Base-by-base conservation (phyloP, 2,329 filamentous ascomycete genomes). In the Pleomassaria siparia region DNA sequence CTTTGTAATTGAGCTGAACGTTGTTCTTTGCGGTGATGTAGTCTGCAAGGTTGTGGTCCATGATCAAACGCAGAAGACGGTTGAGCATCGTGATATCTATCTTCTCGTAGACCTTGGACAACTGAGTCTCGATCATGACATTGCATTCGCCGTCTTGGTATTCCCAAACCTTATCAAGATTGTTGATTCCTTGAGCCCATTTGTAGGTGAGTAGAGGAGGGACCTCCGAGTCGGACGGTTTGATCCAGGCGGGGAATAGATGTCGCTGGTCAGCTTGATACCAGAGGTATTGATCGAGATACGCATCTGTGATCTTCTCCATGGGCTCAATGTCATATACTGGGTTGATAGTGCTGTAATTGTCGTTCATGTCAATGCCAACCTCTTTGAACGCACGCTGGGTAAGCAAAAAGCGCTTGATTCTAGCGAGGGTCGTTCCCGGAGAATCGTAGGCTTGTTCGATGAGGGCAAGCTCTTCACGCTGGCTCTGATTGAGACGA, bases 21-120 rank as follows among this genome's bases (percentile, higher is more conserved):
- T 99, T 99, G 79, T 99, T 99, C 82, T 99, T 99, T 29, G 92
- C 91, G 1, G 92, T 96, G 66, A 99, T 99, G 74, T 99, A 99
- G 71, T 99, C 95, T 4, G 94, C 94, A 75, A 99, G 75, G 70
- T 99, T 99, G 79, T 99, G 94, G 63, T 99, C 95, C 95, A 99
- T 99, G 70, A 99, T 96, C 57, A 99, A 75, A 40, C 94, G 84
- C 41, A 99, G 79, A 25, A 99, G 80, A 49, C 92, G 89, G 74
- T 99, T 99, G 59, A 99, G 82, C 47, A 99, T 78, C 0, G 94
- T 99, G 53, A 99, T 76, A 75, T 99, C 94, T 53, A 99, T 96
- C 81, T 99, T 99, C 76, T 99, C 94, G 58, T 99, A 99, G 37
- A 99, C 91, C 74, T 99, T 99, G n/a, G 94, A 96, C 2, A 99